Evolutionary conservation across 78 protist species (phyloP), one percentile per base, ranked within the genome.

Genomic region (Isochrysis galbana): DNA sequence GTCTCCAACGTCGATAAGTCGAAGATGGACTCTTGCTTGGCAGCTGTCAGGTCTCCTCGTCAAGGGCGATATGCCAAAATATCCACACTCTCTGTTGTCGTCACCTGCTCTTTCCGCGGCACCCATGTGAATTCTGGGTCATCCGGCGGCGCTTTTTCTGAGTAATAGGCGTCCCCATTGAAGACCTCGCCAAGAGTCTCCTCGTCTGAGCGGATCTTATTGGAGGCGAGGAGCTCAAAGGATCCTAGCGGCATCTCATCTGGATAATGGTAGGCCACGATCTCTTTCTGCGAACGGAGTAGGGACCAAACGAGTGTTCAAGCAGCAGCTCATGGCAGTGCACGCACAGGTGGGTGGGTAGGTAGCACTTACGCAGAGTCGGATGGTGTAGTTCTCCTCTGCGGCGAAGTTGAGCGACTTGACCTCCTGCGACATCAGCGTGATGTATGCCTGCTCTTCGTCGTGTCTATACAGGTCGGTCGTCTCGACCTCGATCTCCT

Each of bases 381-480:
- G 44, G 46, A 77, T 46, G 46, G 84, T 77, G 84, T 77, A 77
- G 84, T 77, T 77, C 47, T 77, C 84, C 84, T 77, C 84, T 42
- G 36, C 10, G 32, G 84, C 34, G 84, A 77, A 77, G 47, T 77
- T 77, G 84, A 77, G 10, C 47, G 47, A 39, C 84, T 77, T 77
- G 84, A 77, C n/a, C 46, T 77, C 47, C 47, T 77, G 84, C 32
- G 47, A 7, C 84, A 77, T 77, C 32, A 77, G 23, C 32, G 84
- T 77, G 46, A 36, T 3, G 84, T 77, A 77, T 32, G 84, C 84
- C 74, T 77, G 84, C 47, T 77, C 84, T 46, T 77, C 84, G 14
- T 77, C 84, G 23, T 77, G 84, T 25, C 84, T 14, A 46, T 77
- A 77, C 29, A 77, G 44, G 84, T 77, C 84, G 19, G 0, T 19